Conservation (phyloP, 1,139 yeast genomes). For the Pichia sp. region DNA sequence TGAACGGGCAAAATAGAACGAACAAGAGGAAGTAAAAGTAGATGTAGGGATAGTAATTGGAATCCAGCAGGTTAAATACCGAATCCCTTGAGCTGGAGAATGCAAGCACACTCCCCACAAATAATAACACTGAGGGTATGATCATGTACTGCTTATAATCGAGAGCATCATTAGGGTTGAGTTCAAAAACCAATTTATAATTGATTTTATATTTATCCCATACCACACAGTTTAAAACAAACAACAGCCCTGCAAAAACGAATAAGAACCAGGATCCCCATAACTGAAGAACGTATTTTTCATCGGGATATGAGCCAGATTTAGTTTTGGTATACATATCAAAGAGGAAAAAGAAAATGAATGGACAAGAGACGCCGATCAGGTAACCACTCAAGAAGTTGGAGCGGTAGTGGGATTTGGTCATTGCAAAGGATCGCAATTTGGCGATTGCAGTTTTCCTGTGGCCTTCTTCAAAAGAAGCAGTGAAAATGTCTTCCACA, state of each 20-base stretch:
- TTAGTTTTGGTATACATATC: constrained; percentile 41
- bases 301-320: constrained; percentile 43
- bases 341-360: constrained; percentile 48
- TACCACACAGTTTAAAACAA: constrained; percentile 64
- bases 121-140: constrained; percentile 30
- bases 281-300: constrained; percentile 62
- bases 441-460: constrained; percentile 72
- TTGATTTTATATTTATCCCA: constrained; percentile 78
- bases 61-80: constrained; percentile 46
- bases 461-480: constrained; percentile 67
- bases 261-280: constrained; percentile 80
- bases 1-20: constrained; percentile 59
- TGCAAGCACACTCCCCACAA: constrained; percentile 52
- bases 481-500: constrained; percentile 64
- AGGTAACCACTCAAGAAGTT: constrained; percentile 59
- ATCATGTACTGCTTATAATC: constrained; percentile 56
- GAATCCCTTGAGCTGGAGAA: constrained; percentile 74
- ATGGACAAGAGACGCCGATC: constrained; percentile 67
- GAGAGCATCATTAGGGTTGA: constrained; percentile 64
- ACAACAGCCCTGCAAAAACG: constrained; percentile 57
- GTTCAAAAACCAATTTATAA: constrained; percentile 89
- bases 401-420: constrained; percentile 39
- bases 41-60: constrained; percentile 69
- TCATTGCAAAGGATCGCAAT: constrained; percentile 48
- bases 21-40: constrained; percentile 53